These are phyloP conservation scores for Suillus weaverae DNA, from an alignment of 768 basidiomycete genomes.

Conservation along the genomic window DNA sequence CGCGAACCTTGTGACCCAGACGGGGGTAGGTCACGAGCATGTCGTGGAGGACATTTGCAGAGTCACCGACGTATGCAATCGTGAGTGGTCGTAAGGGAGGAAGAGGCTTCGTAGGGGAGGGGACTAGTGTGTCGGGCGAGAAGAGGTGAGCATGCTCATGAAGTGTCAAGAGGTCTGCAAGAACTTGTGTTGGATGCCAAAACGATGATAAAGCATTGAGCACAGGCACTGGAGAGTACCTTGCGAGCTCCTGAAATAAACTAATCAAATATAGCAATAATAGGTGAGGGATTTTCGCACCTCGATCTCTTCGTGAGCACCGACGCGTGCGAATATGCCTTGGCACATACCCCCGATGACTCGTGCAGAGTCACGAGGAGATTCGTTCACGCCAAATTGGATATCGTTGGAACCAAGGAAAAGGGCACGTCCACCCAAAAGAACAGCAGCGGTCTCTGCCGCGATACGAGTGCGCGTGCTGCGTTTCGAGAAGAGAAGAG, in stretches of 20 bases:
- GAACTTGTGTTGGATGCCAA: constrained; percentile 95
- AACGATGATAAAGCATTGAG: constrained; percentile 93
- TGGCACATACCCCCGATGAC: constrained; percentile 95
- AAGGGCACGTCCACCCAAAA: constrained; percentile 86
- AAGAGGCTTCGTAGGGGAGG: constrained; percentile 33
- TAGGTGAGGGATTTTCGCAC: constrained; percentile 42
- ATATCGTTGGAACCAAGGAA: constrained; percentile 91
- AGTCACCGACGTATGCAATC: constrained; percentile 91
- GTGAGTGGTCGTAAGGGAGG: constrained; percentile 75
- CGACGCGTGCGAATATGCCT: constrained; percentile 96
- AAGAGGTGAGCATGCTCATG: constrained; percentile 72
- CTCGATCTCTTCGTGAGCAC: constrained; percentile 90
- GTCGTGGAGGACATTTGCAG: constrained; percentile 93
- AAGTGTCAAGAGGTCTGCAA: constrained; percentile 90
- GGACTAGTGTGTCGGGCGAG: constrained; percentile 24
- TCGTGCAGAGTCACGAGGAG: constrained; percentile 74
- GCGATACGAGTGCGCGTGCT: constrained; percentile 90
- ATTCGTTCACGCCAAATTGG: constrained; percentile 96
- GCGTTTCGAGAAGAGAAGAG: constrained; percentile 89
- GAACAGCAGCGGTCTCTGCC: constrained; percentile 75
- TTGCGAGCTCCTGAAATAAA: constrained; percentile 74
- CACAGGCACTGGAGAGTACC: constrained; percentile 90
- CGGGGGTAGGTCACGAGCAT: constrained; percentile 96
- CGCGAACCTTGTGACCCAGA: constrained; percentile 80
- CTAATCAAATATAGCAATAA: neutral